phyloP scores from a whole-genome alignment of 331 rosid species.

The Pyracantha coccinea region DNA sequence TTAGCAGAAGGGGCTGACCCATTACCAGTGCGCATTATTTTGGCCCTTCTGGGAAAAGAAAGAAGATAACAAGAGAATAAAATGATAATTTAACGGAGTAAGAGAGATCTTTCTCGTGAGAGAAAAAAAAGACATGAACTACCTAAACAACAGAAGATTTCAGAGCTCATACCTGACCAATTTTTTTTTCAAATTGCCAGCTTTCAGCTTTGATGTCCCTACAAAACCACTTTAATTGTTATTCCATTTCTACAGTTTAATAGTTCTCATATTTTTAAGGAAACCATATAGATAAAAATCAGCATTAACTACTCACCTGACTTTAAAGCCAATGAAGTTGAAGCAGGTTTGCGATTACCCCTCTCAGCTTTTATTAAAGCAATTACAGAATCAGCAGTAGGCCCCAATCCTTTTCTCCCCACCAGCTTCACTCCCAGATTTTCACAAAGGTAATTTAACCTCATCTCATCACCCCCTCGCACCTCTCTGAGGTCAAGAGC shows the following conservation, averaged over 20 bases:
- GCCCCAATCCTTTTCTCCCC: slow-evolving; percentile 91
- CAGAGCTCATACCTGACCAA: slow-evolving; percentile 55
- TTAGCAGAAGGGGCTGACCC: slow-evolving; percentile 25
- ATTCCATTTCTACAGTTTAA: slow-evolving; percentile 5
- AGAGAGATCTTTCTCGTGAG: not conserved
- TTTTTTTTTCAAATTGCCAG: slow-evolving; percentile 56
- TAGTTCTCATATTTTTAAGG: not conserved
- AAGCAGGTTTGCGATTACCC: slow-evolving; percentile 63
- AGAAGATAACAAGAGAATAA: slow-evolving; percentile 1
- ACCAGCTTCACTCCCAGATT: slow-evolving; percentile 86
- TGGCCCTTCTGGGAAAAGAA: slow-evolving; percentile 59
- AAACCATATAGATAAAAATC: not conserved
- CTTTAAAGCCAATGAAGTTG: slow-evolving; percentile 49
- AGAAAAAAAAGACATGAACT: not conserved
- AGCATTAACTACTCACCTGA: slow-evolving; percentile 45
- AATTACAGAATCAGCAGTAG: slow-evolving; percentile 80
- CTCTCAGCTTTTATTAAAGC: slow-evolving; percentile 88
- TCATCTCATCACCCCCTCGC: slow-evolving; percentile 96
- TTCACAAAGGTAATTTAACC: slow-evolving; percentile 74
- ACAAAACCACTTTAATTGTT: slow-evolving; percentile 24
- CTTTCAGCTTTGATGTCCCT: slow-evolving; percentile 74
- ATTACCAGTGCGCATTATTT: slow-evolving; percentile 48
- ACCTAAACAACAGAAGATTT: not conserved
- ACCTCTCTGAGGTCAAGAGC: slow-evolving; percentile 82
- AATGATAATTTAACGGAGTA: slow-evolving; percentile 8